phyloP scores from a whole-genome alignment of 2,329 filamentous ascomycete genomes.

The Knoxdaviesia capensis region DNA sequence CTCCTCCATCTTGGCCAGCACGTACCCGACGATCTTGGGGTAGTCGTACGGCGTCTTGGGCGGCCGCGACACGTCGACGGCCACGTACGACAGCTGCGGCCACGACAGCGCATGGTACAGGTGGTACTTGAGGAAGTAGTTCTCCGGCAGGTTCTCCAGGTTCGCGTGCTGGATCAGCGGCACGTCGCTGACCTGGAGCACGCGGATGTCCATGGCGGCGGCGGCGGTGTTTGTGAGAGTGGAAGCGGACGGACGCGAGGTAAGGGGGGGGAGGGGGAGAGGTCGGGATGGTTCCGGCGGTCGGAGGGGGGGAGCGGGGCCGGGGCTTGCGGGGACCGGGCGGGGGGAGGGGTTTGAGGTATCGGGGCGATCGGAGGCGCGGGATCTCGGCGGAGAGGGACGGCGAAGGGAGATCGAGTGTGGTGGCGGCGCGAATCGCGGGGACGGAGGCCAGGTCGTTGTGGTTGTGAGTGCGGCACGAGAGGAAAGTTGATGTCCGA shows the following conservation, averaged over 20 bases:
- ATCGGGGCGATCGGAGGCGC: too few relatives aligned
- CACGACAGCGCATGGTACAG: constrained; percentile 96
- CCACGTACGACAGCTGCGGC: constrained; percentile 93
- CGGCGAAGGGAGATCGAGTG: too few relatives aligned
- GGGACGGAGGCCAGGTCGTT: too few relatives aligned
- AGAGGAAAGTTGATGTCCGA: too few relatives aligned
- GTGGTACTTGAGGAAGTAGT: constrained; percentile 99
- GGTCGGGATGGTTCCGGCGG: too few relatives aligned
- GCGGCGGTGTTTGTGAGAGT: neutral
- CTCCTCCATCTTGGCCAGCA: constrained; percentile 99
- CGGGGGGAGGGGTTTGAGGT: too few relatives aligned
- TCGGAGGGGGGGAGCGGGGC: too few relatives aligned
- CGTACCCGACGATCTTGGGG: constrained; percentile 95
- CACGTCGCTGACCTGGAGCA: constrained; percentile 66
- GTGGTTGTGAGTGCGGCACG: too few relatives aligned
- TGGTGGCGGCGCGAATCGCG: too few relatives aligned
- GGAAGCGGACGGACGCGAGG: neutral
- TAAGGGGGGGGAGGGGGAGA: too few relatives aligned
- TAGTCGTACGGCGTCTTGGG: constrained; percentile 65
- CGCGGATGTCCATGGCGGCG: constrained; percentile 66
- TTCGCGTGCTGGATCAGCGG: constrained; percentile 94
- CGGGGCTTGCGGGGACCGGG: too few relatives aligned
- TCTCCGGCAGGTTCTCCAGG: constrained; percentile 96
- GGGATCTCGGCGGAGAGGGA: too few relatives aligned
- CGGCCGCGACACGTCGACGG: constrained; percentile 73